These are phyloP conservation scores for Datura wrightii DNA, from an alignment of 257 asterid genomes.

Conservation along the genomic window DNA sequence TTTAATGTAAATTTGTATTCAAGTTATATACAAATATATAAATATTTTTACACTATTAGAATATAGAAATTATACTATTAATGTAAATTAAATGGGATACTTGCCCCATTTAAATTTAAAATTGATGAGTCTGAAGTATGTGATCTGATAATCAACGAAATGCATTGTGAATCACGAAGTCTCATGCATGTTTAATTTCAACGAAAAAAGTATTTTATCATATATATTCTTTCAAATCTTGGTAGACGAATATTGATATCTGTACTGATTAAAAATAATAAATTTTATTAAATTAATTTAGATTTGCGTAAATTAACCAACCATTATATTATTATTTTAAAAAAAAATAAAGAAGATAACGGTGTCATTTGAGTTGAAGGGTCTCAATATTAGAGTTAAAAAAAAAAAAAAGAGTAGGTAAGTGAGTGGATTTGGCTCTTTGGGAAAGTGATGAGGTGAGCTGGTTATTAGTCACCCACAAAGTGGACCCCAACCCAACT, in stretches of 20 bases:
- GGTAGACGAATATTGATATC: accelerated
- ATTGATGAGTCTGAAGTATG: background rate
- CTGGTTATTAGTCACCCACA: background rate
- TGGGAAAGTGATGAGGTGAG: constrained; percentile 30
- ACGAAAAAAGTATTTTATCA: background rate
- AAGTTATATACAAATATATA: too few relatives aligned
- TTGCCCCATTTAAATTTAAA: background rate
- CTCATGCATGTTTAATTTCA: too few relatives aligned
- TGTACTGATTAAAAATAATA: background rate
- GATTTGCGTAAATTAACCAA: accelerated
- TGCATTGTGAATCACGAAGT: background rate
- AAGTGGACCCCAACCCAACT: constrained; percentile 31
- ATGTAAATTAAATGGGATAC: background rate
- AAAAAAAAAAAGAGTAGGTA: background rate
- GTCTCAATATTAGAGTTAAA: constrained; percentile 22
- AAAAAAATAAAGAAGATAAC: background rate
- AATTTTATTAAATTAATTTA: background rate
- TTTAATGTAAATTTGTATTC: too few relatives aligned
- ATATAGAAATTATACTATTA: too few relatives aligned
- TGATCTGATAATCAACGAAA: background rate
- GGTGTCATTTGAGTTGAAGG: background rate
- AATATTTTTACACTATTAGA: too few relatives aligned
- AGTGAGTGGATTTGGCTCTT: constrained; percentile 30
- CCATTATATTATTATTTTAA: background rate
- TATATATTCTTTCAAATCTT: background rate